phyloP scores from a whole-genome alignment of 2,329 filamentous ascomycete genomes.

The Nemania sp. region DNA sequence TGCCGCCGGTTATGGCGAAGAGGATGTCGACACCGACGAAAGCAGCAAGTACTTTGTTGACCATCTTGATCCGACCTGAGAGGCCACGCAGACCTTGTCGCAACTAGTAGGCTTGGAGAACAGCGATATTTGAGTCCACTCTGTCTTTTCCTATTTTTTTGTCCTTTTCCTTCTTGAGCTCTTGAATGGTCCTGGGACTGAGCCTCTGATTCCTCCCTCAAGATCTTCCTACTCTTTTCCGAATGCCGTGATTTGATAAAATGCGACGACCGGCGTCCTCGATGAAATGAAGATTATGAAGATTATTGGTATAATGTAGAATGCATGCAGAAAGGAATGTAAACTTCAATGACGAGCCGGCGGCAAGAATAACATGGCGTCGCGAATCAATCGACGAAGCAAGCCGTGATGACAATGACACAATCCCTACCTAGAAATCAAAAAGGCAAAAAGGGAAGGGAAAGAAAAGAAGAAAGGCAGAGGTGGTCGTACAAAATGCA shows the following conservation, averaged over 20 bases:
- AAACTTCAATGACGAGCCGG: constrained; percentile 23
- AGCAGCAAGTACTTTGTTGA: constrained; percentile 57
- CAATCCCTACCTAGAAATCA: constrained; percentile 20
- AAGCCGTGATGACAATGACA: constrained; percentile 30
- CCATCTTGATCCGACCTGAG: too few relatives aligned
- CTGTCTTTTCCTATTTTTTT: neutral
- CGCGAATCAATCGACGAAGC: constrained; percentile 33
- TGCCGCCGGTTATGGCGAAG: constrained; percentile 56
- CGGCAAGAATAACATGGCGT: constrained; percentile 33
- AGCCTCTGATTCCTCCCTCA: neutral
- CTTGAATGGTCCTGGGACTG: neutral
- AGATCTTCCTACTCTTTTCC: constrained; percentile 1
- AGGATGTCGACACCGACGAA: constrained; percentile 53
- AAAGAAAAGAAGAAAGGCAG: constrained; percentile 23
- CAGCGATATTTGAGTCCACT: neutral
- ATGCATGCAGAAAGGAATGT: constrained; percentile 9
- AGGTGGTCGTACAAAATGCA: constrained; percentile 19
- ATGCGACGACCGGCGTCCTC: constrained; percentile 46
- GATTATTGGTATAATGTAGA: constrained; percentile 3
- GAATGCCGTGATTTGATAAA: constrained; percentile 9
- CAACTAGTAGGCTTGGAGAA: neutral
- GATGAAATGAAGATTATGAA: constrained; percentile 18
- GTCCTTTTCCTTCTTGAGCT: constrained; percentile 19
- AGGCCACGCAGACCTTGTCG: too few relatives aligned
- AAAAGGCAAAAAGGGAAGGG: constrained; percentile 28